Percentiles rank a stretch among this genome's conserved stretches.
Conservation (phyloP, 2,329 filamentous ascomycete species). For the Sporothrix inflata region DNA sequence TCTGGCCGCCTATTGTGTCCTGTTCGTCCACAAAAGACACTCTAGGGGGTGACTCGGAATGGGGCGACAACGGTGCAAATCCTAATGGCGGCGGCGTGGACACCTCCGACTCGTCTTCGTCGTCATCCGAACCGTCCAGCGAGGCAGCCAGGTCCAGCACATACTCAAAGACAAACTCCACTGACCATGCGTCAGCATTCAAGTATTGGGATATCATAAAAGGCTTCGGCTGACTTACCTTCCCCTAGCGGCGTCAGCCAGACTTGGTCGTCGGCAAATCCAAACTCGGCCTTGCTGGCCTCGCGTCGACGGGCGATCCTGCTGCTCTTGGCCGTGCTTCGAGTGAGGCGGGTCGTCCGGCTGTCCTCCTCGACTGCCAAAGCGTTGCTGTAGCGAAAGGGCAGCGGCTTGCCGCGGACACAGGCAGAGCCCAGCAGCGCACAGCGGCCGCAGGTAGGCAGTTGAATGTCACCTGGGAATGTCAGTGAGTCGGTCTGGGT, state of each 20-base stretch:
- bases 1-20: background rate
- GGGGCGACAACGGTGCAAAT: background rate
- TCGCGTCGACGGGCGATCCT: background rate
- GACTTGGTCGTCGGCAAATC: conserved; percentile 25
- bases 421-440: background rate
- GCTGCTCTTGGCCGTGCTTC: background rate
- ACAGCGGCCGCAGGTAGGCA: conserved; percentile 21
- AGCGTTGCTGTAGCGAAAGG: conserved; percentile 22
- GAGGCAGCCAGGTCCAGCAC: background rate
- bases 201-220: no score
- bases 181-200: no score
- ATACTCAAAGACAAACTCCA: conserved; percentile 25
- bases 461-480: conserved; percentile 17
- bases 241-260: conserved; percentile 18
- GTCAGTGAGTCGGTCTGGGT: background rate
- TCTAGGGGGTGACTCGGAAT: background rate
- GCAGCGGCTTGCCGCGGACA: conserved; percentile 19
- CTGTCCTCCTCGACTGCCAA: background rate
- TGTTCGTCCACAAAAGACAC: background rate
- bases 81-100: background rate
- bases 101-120: conserved; percentile 3
- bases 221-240: no score
- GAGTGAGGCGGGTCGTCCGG: background rate
- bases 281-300: conserved; percentile 22
- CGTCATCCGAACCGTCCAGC: conserved; percentile 7